Evolutionary conservation across 768 basidiomycete species (phyloP), one percentile per base, ranked within the genome.

Genomic region (Fibroporia radiculosa): DNA sequence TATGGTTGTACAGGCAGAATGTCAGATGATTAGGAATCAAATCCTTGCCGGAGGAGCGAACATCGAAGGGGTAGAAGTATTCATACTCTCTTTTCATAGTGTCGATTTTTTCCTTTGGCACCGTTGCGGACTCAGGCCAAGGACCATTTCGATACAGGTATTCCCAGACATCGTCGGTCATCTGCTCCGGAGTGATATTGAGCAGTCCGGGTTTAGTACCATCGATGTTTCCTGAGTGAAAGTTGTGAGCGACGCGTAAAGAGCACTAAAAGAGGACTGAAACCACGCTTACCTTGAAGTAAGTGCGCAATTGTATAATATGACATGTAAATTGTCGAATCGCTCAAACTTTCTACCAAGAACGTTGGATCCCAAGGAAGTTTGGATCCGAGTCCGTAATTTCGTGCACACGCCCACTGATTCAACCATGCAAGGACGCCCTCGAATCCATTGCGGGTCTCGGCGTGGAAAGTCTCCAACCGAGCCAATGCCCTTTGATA

Each of bases 91-190:
- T 84, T 62, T 86, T 93, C 65, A 98, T 74, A 13, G 74, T 71
- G 59, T 93, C 84, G 25, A 80, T 86, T 56, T 88, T 90, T 58
- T 88, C 87, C 51, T 71, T 74, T 2, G 80, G 66, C 34, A 96
- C 62, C 4, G 84, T 74, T 0, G 84, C 68, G 14, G 73, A 61
- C 11, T 70, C 63, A n/a, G 85, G 87, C 78, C 76, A 89, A 18
- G 85, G 75, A 1, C 84, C 87, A 38, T 80, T 65, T 59, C 79
- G 77, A 64, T 93, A 84, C 51, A 99, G 66, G 66, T 96, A 95
- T 51, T 97, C 93, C 93, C 93, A 99, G 40, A 92, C 77, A 61
- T 93, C 95, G 65, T 98, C 95, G 0, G 92, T 97, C 88, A 99
- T 84, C 57, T 97, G 88, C 26, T 91, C 87, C 13, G 91, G 69